Percentiles rank a stretch among this genome's conserved stretches.
These are phyloP conservation scores for Yarrowia deformans DNA, from an alignment of 805 yeast genomes.

Conservation along the genomic window DNA sequence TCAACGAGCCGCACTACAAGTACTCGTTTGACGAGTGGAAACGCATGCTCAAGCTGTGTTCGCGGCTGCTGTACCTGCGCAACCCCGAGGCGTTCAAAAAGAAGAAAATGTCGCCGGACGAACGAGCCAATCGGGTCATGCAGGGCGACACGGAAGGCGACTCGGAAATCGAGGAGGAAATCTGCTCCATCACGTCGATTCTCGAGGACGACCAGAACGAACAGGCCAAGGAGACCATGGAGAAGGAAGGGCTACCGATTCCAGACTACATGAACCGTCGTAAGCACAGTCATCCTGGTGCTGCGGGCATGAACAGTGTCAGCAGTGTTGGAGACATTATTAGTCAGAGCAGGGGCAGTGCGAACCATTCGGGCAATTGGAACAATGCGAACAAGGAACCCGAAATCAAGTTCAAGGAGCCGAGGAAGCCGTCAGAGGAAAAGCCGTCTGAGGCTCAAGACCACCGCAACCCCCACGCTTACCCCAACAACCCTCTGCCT, in stretches of 20 bases:
- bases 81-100: slow-evolving; percentile 68
- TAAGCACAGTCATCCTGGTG: too few species aligned
- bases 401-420: slow-evolving; percentile 61
- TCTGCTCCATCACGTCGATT: slow-evolving; percentile 5
- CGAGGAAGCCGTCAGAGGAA: slow-evolving; percentile 34
- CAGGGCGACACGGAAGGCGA: slow-evolving; percentile 2
- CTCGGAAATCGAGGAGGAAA: slow-evolving; percentile 15
- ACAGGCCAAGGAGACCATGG: slow-evolving; percentile 4
- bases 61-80: slow-evolving; percentile 49
- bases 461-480: neutral
- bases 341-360: neutral
- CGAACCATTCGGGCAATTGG: too few species aligned
- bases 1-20: slow-evolving; percentile 50
- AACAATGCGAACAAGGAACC: neutral
- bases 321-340: neutral
- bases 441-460: too few species aligned
- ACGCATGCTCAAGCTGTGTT: slow-evolving; percentile 48
- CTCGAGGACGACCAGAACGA: slow-evolving; percentile 4
- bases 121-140: slow-evolving; percentile 6
- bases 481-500: neutral
- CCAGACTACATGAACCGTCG: neutral
- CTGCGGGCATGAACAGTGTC: neutral
- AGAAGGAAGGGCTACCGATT: neutral
- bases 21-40: slow-evolving; percentile 64
- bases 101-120: slow-evolving; percentile 24